Base-by-base conservation (phyloP, 805 yeast species). In the Pichia pseudocactophila region DNA sequence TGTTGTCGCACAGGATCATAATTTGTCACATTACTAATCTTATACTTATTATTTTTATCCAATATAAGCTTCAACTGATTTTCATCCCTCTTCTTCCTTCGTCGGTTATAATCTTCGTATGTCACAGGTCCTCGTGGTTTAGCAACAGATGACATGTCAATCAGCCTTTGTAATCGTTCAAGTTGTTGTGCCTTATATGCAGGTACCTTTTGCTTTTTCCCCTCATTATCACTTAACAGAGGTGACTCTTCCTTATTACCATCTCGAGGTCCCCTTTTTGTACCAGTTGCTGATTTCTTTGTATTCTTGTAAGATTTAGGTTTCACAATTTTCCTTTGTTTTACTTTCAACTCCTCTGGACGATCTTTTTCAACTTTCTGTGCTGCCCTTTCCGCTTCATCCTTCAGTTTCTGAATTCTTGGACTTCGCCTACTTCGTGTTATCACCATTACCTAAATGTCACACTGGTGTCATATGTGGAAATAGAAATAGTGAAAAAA, bases 51-150 rank as follows among this genome's bases (percentile, higher is more conserved):
- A 1, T 27, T n/a, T 11, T 37, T 26, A 15, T 35, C 30, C 9
- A 48, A 15, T 4, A 5, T 26, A 1, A 38, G 18, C 1, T 35
- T 30, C 3, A 45, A 25, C 15, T 28, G 22, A 13, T 32, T 30
- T n/a, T 7, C 13, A 17, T 34, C 9, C 12, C 20, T 10, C 3
- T 8, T 16, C 19, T 35, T 35, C 3, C 32, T 33, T 12, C 25
- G 28, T 9, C 22, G 30, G 10, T 38, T 25, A 30, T 36, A 41
- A 25, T 43, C 44, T 13, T 36, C 37, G 3, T 32, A 33, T 20
- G 43, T 34, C 3, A 39, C 31, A 2, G 46, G 46, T 1, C 46
- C 49, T n/a, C 46, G 34, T n/a, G 57, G 57, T 35, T 41, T 51
- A 1, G 51, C 45, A 13, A 39, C 42, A 20, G 41, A 42, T 6